A percentile compares a stretch with the other conserved stretches of the same genome.
phyloP scores from a whole-genome alignment of 1,284 basidiomycete species.

The Rhodotorula sp. region DNA sequence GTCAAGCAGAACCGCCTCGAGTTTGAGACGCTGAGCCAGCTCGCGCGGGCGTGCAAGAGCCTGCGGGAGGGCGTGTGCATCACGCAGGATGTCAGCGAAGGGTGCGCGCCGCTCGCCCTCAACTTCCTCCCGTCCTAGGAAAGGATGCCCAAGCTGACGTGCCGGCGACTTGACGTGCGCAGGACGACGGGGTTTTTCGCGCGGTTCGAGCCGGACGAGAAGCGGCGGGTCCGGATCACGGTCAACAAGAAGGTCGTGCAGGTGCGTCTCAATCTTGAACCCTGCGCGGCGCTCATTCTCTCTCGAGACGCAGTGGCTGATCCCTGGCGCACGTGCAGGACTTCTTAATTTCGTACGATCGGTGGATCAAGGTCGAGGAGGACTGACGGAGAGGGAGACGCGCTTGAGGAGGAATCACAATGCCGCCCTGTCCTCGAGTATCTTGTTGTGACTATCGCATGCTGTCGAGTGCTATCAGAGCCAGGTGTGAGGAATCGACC shows the following conservation, averaged over 20 bases:
- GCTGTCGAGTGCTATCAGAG: too few species aligned
- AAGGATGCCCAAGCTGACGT: too few species aligned
- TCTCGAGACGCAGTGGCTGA: background rate
- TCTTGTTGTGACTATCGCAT: too few species aligned
- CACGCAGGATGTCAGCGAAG: slow-evolving; percentile 27
- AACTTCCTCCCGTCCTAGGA: background rate
- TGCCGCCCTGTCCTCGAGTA: too few species aligned
- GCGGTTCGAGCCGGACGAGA: slow-evolving; percentile 7
- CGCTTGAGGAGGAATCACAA: too few species aligned
- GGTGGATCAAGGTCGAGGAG: slow-evolving; percentile 28
- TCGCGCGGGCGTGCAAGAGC: slow-evolving; percentile 5
- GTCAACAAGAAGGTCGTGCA: slow-evolving; percentile 20
- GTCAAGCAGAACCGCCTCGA: slow-evolving; percentile 11
- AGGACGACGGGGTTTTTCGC: slow-evolving; percentile 29
- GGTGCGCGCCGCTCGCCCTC: slow-evolving; percentile 4
- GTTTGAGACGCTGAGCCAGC: slow-evolving; percentile 15
- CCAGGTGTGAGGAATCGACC: too few species aligned
- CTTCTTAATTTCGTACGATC: slow-evolving; percentile 28
- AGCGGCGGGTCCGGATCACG: background rate
- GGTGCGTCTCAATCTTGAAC: slow-evolving; percentile 1
- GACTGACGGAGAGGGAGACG: background rate
- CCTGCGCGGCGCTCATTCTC: background rate
- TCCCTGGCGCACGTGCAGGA: slow-evolving; percentile 6
- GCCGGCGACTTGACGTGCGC: accelerated
- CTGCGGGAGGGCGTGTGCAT: slow-evolving; percentile 34